phyloP scores from a whole-genome alignment of 176 grass and related monocot genomes.

The Oryza nivara region DNA sequence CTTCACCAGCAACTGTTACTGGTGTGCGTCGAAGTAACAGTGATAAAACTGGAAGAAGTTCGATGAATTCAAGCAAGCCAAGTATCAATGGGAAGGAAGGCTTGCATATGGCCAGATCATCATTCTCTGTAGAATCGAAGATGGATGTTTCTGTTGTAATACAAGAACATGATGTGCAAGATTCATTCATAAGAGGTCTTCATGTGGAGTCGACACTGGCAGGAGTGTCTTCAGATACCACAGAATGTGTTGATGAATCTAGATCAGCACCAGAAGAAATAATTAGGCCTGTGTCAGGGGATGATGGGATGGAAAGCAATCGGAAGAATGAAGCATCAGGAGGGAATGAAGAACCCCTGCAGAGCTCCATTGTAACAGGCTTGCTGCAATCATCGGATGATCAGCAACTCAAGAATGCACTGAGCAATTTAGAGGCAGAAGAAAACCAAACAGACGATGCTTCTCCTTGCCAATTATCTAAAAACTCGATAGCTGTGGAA shows the following conservation, averaged over 20 bases:
- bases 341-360: slow-evolving; percentile 23
- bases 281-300: slow-evolving; percentile 44
- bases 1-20: slow-evolving; percentile 28
- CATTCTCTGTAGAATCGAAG: slow-evolving; percentile 35
- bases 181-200: slow-evolving; percentile 29
- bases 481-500: slow-evolving; percentile 25
- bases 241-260: slow-evolving; percentile 38
- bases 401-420: slow-evolving; percentile 29
- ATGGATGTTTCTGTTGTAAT: slow-evolving; percentile 32
- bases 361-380: slow-evolving; percentile 29
- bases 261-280: slow-evolving; percentile 32
- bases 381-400: slow-evolving; percentile 39
- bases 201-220: slow-evolving; percentile 11
- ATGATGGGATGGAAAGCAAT: slow-evolving; percentile 27
- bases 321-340: slow-evolving; percentile 29
- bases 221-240: slow-evolving; percentile 21
- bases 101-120: slow-evolving; percentile 29
- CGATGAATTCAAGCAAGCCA: slow-evolving; percentile 11
- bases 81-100: slow-evolving; percentile 23
- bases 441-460: slow-evolving; percentile 18
- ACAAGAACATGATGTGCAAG: slow-evolving; percentile 40
- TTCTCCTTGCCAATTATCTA: slow-evolving; percentile 34
- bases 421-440: slow-evolving; percentile 25
- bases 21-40: slow-evolving; percentile 18
- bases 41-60: slow-evolving; percentile 12